A percentile compares a stretch with the other conserved stretches of the same genome.
Conservation (phyloP, 257 asterid species). For the Nemophila menziesii region DNA sequence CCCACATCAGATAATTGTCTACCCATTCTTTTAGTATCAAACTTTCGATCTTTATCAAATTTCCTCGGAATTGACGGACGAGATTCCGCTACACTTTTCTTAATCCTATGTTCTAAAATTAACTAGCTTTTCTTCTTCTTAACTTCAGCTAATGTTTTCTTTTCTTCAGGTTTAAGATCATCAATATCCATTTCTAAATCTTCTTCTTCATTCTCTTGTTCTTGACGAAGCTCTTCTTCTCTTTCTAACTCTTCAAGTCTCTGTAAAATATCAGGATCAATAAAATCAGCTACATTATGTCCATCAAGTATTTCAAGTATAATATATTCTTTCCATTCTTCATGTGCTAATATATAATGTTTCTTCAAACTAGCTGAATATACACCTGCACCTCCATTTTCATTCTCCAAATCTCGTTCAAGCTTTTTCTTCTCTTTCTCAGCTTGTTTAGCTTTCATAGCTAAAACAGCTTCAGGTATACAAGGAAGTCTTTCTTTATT, state of each 20-base stretch:
- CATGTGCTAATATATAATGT: conserved; percentile 63
- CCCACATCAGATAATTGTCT: conserved; percentile 65
- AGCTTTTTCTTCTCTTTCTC: conserved; percentile 62
- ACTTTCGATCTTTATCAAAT: conserved; percentile 61
- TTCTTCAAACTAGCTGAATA: conserved; percentile 93
- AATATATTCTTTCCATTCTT: conserved; percentile 83
- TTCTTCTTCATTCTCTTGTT: conserved; percentile 52
- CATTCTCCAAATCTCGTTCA: conserved; percentile 83
- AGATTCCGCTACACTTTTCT: conserved; percentile 86
- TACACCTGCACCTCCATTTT: conserved; percentile 98
- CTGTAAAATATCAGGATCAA: conserved; percentile 78
- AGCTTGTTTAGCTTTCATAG: conserved; percentile 50
- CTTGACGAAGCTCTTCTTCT: conserved; percentile 74
- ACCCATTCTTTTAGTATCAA: conserved; percentile 71
- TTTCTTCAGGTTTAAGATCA: conserved; percentile 65
- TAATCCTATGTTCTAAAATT: conserved; percentile 70
- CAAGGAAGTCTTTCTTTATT: conserved; percentile 73
- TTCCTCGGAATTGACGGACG: conserved; percentile 75
- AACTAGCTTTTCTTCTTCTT: conserved; percentile 73
- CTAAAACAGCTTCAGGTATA: conserved; percentile 79
- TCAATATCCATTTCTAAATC: conserved; percentile 84
- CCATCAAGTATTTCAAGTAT: conserved; percentile 90
- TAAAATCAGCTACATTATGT: conserved; percentile 82
- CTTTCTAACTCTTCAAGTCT: conserved; percentile 88
- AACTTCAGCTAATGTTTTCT: conserved; percentile 48